Base-by-base conservation (phyloP, 352 stramenopile species). In the Phytophthora europaea region DNA sequence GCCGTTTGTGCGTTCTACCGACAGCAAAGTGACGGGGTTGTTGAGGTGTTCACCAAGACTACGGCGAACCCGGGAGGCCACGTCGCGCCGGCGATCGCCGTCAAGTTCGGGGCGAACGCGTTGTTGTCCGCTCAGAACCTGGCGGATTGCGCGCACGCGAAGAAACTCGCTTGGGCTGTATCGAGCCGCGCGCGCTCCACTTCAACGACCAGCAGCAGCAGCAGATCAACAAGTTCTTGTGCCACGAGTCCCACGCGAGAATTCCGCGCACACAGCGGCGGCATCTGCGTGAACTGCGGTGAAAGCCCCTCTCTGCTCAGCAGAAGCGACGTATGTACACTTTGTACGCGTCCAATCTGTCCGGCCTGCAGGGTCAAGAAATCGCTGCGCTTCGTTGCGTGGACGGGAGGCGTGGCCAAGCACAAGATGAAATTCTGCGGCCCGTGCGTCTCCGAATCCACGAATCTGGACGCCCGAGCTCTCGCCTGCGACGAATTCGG, bases 91-190 rank as follows among this genome's bases (percentile, higher is more conserved):
- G 56, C 56, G 4, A 76, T 76, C 28, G 52, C 70, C 6, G 51
- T 73, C 56, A 64, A 76, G 13, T 73, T 54, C 28, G 70, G 50
- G 10, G 56, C 70, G 33, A 73, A 16, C 0, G 70, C 70, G 12
- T 22, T 73, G 22, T 2, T 70, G 10, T 78, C 71, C 2, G 67
- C 67, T 26, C 61, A 78, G 33, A 78, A 75, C 38, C 38, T 77
- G 22, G 66, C 78, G 52, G 62, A 77, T 22, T 88, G 78, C 38
- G 71, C 78, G 2, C 59, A 78, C n/a, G 80, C 81, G 57, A 87
- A 88, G 66, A 90, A 88, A 54, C 72, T 90, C 18, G 59, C 72
- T n/a, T 89, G 82, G 80, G 38, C 76, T 12, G 36, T 65, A 66
- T 51, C 76, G 36, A 23, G 71, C 63, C 50, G 59, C 38, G n/a